Conservation (phyloP, 2,329 filamentous ascomycete genomes). For the Fusarium fracticaudum region DNA sequence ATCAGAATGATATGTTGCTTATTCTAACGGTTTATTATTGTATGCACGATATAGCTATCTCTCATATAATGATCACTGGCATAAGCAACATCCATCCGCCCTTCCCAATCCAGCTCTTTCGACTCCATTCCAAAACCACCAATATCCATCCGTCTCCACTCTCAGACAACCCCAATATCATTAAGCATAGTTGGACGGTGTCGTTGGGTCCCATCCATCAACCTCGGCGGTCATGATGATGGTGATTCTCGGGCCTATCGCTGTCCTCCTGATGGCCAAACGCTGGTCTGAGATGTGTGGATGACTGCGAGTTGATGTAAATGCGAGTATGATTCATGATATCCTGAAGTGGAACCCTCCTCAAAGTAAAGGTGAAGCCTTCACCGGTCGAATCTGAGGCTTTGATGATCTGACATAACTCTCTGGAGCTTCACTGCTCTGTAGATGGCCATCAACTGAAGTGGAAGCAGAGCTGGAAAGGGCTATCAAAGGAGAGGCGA, state of each 20-base stretch:
- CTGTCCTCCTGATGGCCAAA: fast-evolving
- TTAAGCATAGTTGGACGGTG: no score
- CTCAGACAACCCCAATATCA: no score
- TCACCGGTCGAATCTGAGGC: no score
- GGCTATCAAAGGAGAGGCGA: not conserved
- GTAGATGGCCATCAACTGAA: not conserved
- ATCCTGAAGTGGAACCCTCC: fast-evolving
- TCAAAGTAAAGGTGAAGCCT: not conserved
- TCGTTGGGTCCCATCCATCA: no score
- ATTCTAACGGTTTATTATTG: no score
- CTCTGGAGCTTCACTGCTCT: fast-evolving
- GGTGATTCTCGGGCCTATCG: not conserved
- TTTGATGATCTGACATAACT: no score
- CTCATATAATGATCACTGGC: not conserved
- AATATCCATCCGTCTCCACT: not conserved
- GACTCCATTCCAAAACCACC: not conserved
- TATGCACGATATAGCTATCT: not conserved
- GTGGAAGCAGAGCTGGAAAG: fast-evolving
- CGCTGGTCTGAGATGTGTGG: no score
- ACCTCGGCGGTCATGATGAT: no score
- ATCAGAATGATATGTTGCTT: not conserved
- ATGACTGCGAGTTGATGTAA: no score
- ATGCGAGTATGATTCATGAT: fast-evolving
- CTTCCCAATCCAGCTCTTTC: not conserved
- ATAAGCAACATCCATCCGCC: no score